phyloP scores from a whole-genome alignment of 371 early-diverging fungal species.

The Smittium culicis region DNA sequence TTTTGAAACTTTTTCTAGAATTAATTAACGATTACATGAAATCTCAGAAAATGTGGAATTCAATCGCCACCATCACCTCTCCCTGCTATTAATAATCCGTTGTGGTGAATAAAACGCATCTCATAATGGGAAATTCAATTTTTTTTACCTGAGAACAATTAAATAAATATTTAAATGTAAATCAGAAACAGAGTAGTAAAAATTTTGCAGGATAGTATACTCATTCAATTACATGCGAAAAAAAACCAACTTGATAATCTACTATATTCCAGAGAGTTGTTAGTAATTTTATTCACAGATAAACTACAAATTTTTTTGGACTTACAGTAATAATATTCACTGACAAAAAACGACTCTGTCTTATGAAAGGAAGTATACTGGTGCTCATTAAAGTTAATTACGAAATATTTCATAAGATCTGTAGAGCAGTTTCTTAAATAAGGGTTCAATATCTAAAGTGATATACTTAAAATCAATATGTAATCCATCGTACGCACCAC shows the following conservation, averaged over 20 bases:
- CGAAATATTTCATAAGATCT: neutral
- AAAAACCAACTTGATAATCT: neutral
- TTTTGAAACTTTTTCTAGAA: neutral
- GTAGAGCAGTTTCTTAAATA: neutral
- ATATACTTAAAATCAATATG: neutral
- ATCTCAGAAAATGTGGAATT: neutral
- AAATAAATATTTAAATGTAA: neutral
- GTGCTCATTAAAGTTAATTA: neutral
- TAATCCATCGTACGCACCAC: neutral
- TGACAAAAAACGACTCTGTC: neutral
- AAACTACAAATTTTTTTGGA: neutral
- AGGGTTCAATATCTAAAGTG: neutral
- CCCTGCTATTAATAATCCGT: neutral
- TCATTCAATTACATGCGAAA: neutral
- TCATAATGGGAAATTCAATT: neutral
- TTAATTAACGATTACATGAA: neutral
- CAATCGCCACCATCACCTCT: neutral
- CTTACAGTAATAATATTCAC: neutral
- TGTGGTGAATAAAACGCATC: neutral
- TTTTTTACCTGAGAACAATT: neutral
- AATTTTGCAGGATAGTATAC: neutral
- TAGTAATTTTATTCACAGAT: neutral
- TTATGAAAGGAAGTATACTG: neutral
- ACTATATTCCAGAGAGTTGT: neutral
- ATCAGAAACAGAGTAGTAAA: neutral